Base-by-base conservation (phyloP, 2,329 filamentous ascomycete genomes). In the Epichloe coenophiala region DNA sequence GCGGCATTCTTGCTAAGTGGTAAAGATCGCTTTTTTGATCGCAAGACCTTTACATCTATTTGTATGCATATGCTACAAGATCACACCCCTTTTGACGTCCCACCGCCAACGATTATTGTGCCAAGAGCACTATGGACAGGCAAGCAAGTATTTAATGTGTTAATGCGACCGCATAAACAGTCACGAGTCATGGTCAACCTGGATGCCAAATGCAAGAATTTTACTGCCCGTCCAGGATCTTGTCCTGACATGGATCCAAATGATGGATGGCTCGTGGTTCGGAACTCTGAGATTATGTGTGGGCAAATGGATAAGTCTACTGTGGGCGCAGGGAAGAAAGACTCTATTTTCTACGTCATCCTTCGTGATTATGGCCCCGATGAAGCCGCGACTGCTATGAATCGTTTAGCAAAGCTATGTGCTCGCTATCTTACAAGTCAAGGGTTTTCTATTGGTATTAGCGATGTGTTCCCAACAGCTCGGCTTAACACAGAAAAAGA, bases 251-350 rank as follows among this genome's bases (percentile, higher is more conserved):
- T 95, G 70, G 87, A 91, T 60, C 80, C 86, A 15, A 88, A 93
- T 57, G 93, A 98, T 65, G 83, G 84, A 7, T 97, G 88, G 78
- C 74, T 98, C 9, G 88, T 95, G 13, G 84, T 98, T 55, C 86
- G 91, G 51, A 97, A 98, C 63, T 97, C 91, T 0, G 90, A 96
- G 65, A 83, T 97, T 54, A 95, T 98, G 87, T 97, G 91, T 62
- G 93, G 93, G 54, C 80, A 84, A 53, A 96, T 97, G 89, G 93
- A 98, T 72, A 98, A 98, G 69, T 86, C 88, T 1, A 97, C 90
- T 0, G 88, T 98, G n/a, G 93, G 93, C 58, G 83, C 88, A 5
- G 93, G 93, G 59, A 97, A 97, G 73, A 98, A 98, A 64, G 91
- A 95, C 64, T 96, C 90, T 0, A 83, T 98, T 19, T 98, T 97